A percentile compares a stretch with the other conserved stretches of the same genome.
These are phyloP conservation scores for Gyrodon lividus DNA, from an alignment of 768 basidiomycete genomes.

Conservation along the genomic window DNA sequence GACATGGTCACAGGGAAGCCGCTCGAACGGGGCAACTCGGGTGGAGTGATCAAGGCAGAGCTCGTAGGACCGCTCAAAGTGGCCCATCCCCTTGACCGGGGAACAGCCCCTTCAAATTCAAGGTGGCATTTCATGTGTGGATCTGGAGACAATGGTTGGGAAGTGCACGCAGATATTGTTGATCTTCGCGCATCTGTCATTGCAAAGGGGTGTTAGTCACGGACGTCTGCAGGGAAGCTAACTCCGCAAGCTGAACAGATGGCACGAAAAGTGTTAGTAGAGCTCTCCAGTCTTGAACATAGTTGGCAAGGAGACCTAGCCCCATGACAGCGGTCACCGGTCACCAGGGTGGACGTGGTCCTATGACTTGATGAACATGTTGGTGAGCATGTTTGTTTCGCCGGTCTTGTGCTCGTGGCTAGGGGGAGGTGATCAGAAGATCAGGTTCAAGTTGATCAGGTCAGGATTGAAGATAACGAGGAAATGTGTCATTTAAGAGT, in stretches of 20 bases:
- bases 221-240: constrained; percentile 25
- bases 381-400: neutral
- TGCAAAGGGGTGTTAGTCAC: constrained; percentile 21
- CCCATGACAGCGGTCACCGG: neutral
- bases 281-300: too few species aligned
- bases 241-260: too few species aligned
- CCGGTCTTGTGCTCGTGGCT: neutral
- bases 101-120: constrained; percentile 40
- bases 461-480: neutral
- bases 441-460: neutral
- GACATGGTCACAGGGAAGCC: constrained; percentile 23
- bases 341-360: too few species aligned
- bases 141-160: constrained; percentile 12
- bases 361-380: too few species aligned
- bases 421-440: neutral
- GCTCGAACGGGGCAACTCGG: constrained; percentile 29
- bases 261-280: too few species aligned
- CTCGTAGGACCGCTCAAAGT: too few species aligned
- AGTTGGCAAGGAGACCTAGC: neutral
- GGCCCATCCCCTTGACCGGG: too few species aligned
- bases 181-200: constrained; percentile 9
- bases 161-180: neutral
- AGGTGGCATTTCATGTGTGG: constrained; percentile 21
- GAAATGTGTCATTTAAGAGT: constrained; percentile 1
- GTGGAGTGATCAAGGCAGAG: constrained; percentile 33